These are phyloP conservation scores for Paraconiothyrium brasiliense DNA, from an alignment of 2,329 filamentous ascomycete species.

Conservation along the genomic window DNA sequence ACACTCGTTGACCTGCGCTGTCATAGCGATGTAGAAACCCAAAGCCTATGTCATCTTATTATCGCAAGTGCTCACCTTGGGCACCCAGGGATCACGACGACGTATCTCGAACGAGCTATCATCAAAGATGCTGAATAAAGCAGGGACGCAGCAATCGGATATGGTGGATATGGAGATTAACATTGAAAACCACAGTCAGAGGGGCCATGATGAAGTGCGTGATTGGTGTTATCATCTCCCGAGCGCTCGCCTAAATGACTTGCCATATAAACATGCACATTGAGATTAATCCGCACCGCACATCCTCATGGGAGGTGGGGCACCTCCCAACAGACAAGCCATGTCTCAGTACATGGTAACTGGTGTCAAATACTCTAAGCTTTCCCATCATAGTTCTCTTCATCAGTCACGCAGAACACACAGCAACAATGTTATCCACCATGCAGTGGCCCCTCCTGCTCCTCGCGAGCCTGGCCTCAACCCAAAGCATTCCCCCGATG, in stretches of 20 bases:
- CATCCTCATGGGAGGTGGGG: constrained; percentile 5
- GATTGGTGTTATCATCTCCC: constrained; percentile 13
- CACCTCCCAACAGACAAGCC: constrained; percentile 8
- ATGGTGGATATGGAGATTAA: background rate
- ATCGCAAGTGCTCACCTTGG: too few species aligned
- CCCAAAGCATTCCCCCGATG: constrained; percentile 12
- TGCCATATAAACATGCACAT: constrained; percentile 11
- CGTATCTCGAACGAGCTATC: constrained; percentile 4
- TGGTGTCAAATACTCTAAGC: background rate
- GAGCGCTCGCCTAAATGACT: constrained; percentile 15
- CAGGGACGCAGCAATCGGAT: background rate
- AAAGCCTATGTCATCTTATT: too few species aligned
- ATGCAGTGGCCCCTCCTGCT: background rate
- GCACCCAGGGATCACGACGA: background rate
- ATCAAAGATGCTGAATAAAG: background rate
- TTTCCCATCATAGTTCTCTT: background rate
- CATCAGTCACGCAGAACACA: too few species aligned
- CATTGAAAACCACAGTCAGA: background rate
- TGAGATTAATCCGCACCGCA: constrained; percentile 9
- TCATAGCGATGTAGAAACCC: too few species aligned
- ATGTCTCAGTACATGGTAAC: background rate
- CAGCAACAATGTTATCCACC: background rate
- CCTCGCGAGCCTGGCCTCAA: background rate
- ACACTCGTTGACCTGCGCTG: too few species aligned
- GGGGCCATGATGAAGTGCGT: background rate